These are phyloP conservation scores for Podospora appendiculata DNA, from an alignment of 495 filamentous ascomycete species.

Conservation along the genomic window DNA sequence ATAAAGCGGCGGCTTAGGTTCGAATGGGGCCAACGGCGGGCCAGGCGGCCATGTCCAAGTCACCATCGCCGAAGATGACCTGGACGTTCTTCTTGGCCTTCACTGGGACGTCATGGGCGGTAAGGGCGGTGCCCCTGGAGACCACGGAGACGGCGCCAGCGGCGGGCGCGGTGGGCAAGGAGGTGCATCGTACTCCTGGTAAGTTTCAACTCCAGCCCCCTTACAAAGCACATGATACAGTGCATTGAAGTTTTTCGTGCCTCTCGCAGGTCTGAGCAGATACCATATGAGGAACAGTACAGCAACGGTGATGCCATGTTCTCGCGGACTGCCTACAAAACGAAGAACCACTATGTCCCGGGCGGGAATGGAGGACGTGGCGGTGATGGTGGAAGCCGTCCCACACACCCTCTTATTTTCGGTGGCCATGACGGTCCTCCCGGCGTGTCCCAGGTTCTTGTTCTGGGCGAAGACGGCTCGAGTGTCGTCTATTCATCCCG, in stretches of 20 bases:
- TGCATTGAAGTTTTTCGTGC: no score
- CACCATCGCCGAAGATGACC: conserved; percentile 20
- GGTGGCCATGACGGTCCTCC: conserved; percentile 1
- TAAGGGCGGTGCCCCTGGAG: conserved; percentile 14
- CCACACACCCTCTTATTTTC: no score
- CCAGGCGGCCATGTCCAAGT: conserved; percentile 20
- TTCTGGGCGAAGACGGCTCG: conserved; percentile 10
- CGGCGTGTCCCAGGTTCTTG: conserved; percentile 5
- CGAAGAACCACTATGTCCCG: no score
- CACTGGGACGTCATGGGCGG: conserved; percentile 24
- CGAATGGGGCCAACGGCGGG: conserved; percentile 24
- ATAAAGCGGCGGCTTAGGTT: conserved; percentile 9
- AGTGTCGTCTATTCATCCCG: conserved; percentile 19
- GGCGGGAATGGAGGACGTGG: no score
- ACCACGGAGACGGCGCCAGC: conserved; percentile 23
- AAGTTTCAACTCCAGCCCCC: no score
- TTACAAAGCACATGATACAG: no score
- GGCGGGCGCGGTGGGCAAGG: conserved; percentile 16
- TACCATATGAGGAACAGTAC: no score
- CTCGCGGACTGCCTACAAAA: no score
- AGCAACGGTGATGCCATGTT: no score
- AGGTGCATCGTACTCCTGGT: conserved; percentile 3
- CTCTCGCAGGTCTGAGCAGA: no score
- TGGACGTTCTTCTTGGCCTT: conserved; percentile 22
- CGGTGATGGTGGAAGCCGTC: no score